Base-by-base conservation (phyloP, 495 filamentous ascomycete genomes). In the Aspergillus bertholletiae region DNA sequence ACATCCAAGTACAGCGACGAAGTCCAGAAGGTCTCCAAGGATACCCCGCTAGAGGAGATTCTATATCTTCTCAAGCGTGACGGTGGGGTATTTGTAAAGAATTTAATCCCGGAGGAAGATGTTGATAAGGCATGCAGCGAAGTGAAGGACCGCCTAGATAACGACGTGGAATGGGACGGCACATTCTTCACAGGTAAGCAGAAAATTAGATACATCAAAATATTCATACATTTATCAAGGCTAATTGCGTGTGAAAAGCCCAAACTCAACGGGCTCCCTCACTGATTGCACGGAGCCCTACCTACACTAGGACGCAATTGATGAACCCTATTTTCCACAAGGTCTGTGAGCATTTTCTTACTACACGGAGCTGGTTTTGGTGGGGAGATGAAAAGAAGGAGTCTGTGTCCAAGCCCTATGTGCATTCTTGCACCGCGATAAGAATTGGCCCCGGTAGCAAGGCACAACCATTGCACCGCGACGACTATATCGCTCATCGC, bases 1-100 rank as follows among this genome's bases (percentile, higher is more conserved):
- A 85, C 88, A 11, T 64, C 79, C 23, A 78, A 81, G 51, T 90
- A 89, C 64, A 69, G 88, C 20, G 65, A 77, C 11, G 62, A 80
- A 12, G 71, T 92, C 6, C 79, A 81, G 60, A 73, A 75, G 13
- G 53, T 55, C 15, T 44, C 53, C 17, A 55, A 55, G 17, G 34
- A 55, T 18, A 55, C 53, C 1, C 45, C 45, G 0, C 11, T 49
- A 6, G 53, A 55, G 26, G 53, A 49, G 9, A 49, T 55, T 8
- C 8, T 55, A 5, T 55, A 55, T 32, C 46, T 58, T 1, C 46
- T 58, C 24, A 58, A 58, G 18, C 56, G 56, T 13, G 56, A 58
- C 27, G 56, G 56, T 2, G 51, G 56, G 2, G 51, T 58, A 0
- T 54, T 58, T 43, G 24, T 51, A 35, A 53, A 50, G 39, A 44